Percentiles rank a stretch among this genome's conserved stretches.
phyloP scores from a whole-genome alignment of 345 rosid genomes.

The Linum tenue region DNA sequence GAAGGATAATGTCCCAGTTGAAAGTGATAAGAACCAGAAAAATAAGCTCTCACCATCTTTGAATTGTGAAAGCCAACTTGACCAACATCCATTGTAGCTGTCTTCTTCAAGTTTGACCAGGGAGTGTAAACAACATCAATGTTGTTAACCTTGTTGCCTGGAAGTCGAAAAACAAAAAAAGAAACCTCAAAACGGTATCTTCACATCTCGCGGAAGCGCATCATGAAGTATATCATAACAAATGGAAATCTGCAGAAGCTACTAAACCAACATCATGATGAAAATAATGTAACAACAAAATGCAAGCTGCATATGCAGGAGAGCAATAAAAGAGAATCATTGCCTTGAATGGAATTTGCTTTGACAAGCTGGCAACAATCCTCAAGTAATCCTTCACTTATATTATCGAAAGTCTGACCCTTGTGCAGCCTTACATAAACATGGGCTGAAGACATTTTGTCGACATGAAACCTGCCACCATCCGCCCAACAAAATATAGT shows the following conservation, averaged over 20 bases:
- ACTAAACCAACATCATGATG: not conserved
- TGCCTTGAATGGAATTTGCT: slow-evolving; percentile 97
- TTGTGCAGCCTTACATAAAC: slow-evolving; percentile 84
- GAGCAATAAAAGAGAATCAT: not conserved
- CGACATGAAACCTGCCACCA: slow-evolving; percentile 86
- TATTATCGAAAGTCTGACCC: slow-evolving; percentile 79
- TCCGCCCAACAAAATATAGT: not conserved
- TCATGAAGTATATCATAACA: not conserved
- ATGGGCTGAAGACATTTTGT: slow-evolving; percentile 98
- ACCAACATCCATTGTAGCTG: slow-evolving; percentile 97
- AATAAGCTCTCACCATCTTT: slow-evolving; percentile 51
- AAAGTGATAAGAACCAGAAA: not conserved
- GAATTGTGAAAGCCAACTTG: slow-evolving; percentile 93
- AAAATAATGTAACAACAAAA: not conserved
- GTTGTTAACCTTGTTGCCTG: slow-evolving; percentile 94
- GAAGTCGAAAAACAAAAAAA: not conserved
- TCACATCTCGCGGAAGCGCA: not conserved
- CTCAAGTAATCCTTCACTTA: slow-evolving; percentile 75
- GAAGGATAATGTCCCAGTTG: not conserved
- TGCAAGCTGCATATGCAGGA: not conserved
- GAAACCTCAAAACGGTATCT: not conserved
- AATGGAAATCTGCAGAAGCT: not conserved
- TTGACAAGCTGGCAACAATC: slow-evolving; percentile 98
- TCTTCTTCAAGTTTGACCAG: slow-evolving; percentile 91
- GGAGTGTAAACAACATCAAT: slow-evolving; percentile 96